phyloP scores from a whole-genome alignment of 352 stramenopile species.

The Pythium sp. region DNA sequence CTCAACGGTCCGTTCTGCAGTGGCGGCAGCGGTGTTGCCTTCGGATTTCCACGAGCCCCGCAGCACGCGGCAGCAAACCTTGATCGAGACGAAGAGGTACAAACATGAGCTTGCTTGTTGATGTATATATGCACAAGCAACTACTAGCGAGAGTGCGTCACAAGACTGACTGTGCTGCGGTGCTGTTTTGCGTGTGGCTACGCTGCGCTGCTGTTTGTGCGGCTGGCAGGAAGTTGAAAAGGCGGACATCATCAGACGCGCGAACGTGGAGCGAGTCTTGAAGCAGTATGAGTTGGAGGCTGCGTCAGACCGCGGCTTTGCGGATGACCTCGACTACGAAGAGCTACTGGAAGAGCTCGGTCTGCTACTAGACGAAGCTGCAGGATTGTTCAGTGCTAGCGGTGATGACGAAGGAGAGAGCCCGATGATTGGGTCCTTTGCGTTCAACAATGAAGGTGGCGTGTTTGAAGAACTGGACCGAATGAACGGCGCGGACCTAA shows the following conservation, averaged over 20 bases:
- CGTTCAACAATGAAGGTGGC: slow-evolving; percentile 52
- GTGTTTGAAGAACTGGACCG: slow-evolving; percentile 63
- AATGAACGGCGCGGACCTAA: slow-evolving; percentile 71
- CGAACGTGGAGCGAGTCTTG: slow-evolving; percentile 58
- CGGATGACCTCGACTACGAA: slow-evolving; percentile 22
- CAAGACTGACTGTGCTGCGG: neutral
- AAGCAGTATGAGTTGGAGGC: slow-evolving; percentile 66
- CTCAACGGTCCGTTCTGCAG: slow-evolving; percentile 68
- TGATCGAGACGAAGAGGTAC: slow-evolving; percentile 38
- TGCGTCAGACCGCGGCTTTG: slow-evolving; percentile 14
- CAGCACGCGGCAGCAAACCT: slow-evolving; percentile 41
- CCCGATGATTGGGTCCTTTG: slow-evolving; percentile 48
- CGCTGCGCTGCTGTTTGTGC: neutral
- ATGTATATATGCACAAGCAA: neutral
- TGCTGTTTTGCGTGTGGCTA: neutral
- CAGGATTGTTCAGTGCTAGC: slow-evolving; percentile 34
- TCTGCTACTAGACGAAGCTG: slow-evolving; percentile 51
- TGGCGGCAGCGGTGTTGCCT: slow-evolving; percentile 8
- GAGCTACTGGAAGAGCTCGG: slow-evolving; percentile 44
- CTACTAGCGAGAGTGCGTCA: neutral
- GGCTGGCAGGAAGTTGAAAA: slow-evolving; percentile 22
- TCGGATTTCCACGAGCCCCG: slow-evolving; percentile 32
- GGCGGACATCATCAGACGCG: slow-evolving; percentile 32
- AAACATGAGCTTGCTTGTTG: neutral
- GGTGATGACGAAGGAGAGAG: slow-evolving; percentile 30